Conservation (phyloP, 768 basidiomycete genomes). For the Lactarius psammicola region DNA sequence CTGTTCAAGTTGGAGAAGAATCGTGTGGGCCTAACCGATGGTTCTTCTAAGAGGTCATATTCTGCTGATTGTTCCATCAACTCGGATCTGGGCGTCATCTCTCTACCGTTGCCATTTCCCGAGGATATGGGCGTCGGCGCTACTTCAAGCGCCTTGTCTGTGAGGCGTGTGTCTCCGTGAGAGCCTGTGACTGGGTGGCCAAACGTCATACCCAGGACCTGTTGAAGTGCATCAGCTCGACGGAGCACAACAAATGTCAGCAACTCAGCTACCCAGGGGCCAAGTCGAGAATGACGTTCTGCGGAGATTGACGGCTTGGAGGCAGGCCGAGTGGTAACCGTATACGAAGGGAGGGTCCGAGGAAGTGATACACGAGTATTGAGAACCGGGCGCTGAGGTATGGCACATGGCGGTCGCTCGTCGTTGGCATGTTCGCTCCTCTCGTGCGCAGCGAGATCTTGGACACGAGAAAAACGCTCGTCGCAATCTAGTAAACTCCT, state of each 20-base stretch:
- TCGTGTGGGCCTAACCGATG: not conserved
- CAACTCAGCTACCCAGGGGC: constrained; percentile 21
- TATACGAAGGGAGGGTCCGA: constrained; percentile 17
- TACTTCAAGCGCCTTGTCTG: constrained; percentile 6
- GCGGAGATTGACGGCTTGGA: constrained; percentile 18
- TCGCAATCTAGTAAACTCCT: constrained; percentile 20
- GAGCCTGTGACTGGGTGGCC: constrained; percentile 3
- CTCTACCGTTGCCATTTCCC: not conserved
- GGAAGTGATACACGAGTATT: constrained; percentile 8
- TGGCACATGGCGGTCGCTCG: constrained; percentile 12
- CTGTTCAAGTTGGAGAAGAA: constrained; percentile 9
- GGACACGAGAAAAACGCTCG: constrained; percentile 20
- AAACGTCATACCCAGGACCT: constrained; percentile 19
- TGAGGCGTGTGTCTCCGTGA: constrained; percentile 11
- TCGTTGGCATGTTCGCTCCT: constrained; percentile 21
- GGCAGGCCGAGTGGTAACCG: constrained; percentile 6
- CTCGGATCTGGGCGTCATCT: not conserved
- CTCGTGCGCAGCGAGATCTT: constrained; percentile 20
- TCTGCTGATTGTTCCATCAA: constrained; percentile 4
- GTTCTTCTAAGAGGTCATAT: constrained; percentile 19
- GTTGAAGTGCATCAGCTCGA: constrained; percentile 11
- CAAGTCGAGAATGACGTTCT: constrained; percentile 25
- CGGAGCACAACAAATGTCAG: not conserved
- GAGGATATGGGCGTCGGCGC: not conserved
- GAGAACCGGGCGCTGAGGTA: constrained; percentile 17